A percentile compares a stretch with the other conserved stretches of the same genome.
Conservation (phyloP, 306 rosid species). For the Hippophae tibetana region DNA sequence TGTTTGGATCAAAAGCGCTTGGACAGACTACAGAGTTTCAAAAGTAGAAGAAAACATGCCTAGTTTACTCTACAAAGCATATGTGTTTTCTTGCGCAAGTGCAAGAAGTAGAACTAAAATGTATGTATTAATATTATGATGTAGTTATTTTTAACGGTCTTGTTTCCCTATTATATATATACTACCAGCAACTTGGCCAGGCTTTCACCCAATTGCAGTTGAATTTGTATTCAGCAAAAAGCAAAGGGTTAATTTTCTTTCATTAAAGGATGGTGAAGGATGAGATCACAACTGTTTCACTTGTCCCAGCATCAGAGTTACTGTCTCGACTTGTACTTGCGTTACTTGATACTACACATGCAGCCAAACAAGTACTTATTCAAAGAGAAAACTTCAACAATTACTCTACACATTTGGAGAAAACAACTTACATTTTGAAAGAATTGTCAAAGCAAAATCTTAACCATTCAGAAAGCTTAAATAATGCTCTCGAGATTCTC, state of each 20-base stretch:
- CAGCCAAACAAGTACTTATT: conserved; percentile 34
- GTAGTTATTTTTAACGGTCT: background rate
- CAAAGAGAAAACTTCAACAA: conserved; percentile 39
- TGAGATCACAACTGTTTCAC: conserved; percentile 17
- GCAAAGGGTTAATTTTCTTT: conserved; percentile 6
- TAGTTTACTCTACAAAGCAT: too few relatives aligned
- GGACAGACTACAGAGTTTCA: too few relatives aligned
- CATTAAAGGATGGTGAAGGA: conserved; percentile 29
- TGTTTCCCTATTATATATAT: conserved; percentile 2
- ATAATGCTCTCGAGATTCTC: conserved; percentile 27
- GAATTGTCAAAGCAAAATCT: conserved; percentile 22
- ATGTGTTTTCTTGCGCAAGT: too few relatives aligned
- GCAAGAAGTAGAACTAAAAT: background rate
- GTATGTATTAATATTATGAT: background rate
- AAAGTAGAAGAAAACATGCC: too few relatives aligned
- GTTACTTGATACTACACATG: conserved; percentile 26
- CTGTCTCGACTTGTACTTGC: conserved; percentile 21
- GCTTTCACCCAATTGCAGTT: conserved; percentile 11
- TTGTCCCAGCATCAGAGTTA: conserved; percentile 31
- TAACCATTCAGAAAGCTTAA: conserved; percentile 23
- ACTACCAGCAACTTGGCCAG: conserved; percentile 14
- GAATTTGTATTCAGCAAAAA: conserved; percentile 11
- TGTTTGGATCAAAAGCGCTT: too few relatives aligned
- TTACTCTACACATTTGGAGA: conserved; percentile 33
- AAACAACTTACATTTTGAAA: conserved; percentile 25